phyloP scores from a whole-genome alignment of 176 grass and related monocot species.

The Cenchrus americanus region DNA sequence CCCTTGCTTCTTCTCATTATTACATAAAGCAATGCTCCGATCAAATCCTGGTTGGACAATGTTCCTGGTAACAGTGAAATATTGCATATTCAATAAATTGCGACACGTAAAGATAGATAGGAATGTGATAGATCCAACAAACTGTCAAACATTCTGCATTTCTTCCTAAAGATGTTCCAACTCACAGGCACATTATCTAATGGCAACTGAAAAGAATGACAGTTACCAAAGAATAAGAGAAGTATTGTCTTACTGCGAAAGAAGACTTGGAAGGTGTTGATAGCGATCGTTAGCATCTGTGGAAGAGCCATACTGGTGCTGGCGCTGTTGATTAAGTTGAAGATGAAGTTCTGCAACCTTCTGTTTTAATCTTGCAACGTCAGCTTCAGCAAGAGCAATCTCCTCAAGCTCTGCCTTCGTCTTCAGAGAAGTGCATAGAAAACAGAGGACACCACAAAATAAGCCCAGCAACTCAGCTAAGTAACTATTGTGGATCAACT shows the following conservation, averaged over 20 bases:
- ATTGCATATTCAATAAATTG: constrained; percentile 30
- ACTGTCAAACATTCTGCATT: constrained; percentile 22
- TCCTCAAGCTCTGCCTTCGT: constrained; percentile 92
- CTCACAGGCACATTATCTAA: constrained; percentile 4
- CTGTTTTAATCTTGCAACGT: constrained; percentile 86
- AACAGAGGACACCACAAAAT: constrained; percentile 24
- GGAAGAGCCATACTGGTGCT: constrained; percentile 72
- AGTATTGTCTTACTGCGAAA: constrained; percentile 68
- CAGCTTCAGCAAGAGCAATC: constrained; percentile 89
- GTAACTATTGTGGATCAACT: background rate
- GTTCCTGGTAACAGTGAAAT: constrained; percentile 67
- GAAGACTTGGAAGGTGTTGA: constrained; percentile 71
- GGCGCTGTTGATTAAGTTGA: constrained; percentile 95
- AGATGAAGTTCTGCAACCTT: constrained; percentile 95
- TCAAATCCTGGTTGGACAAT: constrained; percentile 92
- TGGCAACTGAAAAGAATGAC: constrained; percentile 10
- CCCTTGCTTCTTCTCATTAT: constrained; percentile 94
- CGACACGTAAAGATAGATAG: background rate
- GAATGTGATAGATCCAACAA: constrained; percentile 12
- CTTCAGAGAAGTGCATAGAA: constrained; percentile 45
- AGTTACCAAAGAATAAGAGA: background rate
- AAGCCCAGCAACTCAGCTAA: background rate
- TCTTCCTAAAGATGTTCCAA: constrained; percentile 31
- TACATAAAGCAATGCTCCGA: constrained; percentile 83
- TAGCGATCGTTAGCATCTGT: constrained; percentile 52